Percentiles rank a stretch among this genome's conserved stretches.
phyloP scores from a whole-genome alignment of 2,329 filamentous ascomycete species.

The Cryphonectria parasitica region DNA sequence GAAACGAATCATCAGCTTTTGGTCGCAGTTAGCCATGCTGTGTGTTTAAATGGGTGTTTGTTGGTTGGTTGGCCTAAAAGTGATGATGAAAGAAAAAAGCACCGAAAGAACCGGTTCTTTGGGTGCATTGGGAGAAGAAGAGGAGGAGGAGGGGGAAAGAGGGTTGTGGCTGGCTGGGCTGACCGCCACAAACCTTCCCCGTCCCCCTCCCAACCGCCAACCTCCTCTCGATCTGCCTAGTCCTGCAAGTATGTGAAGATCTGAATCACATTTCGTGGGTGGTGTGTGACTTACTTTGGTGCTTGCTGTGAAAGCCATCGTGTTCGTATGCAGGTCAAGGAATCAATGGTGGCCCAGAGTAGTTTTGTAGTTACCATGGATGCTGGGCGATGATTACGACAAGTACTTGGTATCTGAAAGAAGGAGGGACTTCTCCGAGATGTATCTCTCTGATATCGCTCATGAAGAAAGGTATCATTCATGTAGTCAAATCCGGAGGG shows the following conservation, averaged over 20 bases:
- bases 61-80: background rate
- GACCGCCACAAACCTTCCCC: background rate
- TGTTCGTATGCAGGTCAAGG: background rate
- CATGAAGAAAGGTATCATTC: no score
- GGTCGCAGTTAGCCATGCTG: background rate
- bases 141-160: no score
- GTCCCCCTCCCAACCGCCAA: no score
- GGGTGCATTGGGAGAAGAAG: background rate
- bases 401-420: no score
- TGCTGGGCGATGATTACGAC: no score
- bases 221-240: background rate
- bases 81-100: background rate
- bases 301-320: background rate
- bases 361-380: no score
- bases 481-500: no score
- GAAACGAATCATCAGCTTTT: background rate
- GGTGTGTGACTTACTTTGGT: background rate
- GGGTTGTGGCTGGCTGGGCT: background rate
- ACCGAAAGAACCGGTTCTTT: background rate
- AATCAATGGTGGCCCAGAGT: background rate
- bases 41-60: background rate
- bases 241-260: background rate
- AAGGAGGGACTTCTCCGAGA: no score
- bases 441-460: no score
- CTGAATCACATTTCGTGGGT: background rate